Base-by-base conservation (phyloP, 2,329 filamentous ascomycete species). In the Bimuria novae-zelandiae region DNA sequence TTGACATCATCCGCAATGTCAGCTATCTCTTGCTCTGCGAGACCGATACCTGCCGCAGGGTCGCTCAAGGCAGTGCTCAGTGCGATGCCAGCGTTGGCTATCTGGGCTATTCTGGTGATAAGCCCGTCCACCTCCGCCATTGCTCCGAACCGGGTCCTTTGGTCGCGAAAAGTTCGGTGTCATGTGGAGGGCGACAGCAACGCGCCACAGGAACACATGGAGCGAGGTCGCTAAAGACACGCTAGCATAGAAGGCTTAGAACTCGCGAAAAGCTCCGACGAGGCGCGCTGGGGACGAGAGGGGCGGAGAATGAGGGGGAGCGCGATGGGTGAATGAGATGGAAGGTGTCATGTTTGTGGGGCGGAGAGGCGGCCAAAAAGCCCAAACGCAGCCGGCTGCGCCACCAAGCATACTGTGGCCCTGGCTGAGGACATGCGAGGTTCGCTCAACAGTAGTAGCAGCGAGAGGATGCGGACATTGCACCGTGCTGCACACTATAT, bases 51-150 rank as follows among this genome's bases (percentile, higher is more conserved):
- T 27, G 42, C 54, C 23, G 58, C 61, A 51, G 52, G 64, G 37
- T 63, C 54, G 54, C 65, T 65, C 27, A 71, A 40, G 4, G 56
- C 54, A 16, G 60, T 60, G 10, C 63, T 67, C 12, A 71, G 43
- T 43, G 63, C 61, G 4, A 57, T 51, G 17, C 67, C 67, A 3
- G 59, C 56, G 16, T 54, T 61, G 21, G 65, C 64, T 16, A 68
- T 61, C 23, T 65, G 63, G 17, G 65, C 46, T 49, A 70, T 63
- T 49, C 62, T 65, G 16, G 62, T 62, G 17, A 60, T 59, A 14
- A 68, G 54, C 14, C 64, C 63, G 4, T 64, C 23, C 40, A 63
- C 37, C 51, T 67, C 65, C 14, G 64, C 63, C 64, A 69, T 69
- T 41, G 52, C 39, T 35, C 29, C 17, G 43, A 11, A 19, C 35